Conservation (phyloP, 305 asterid species). For the Rubia peregrina region DNA sequence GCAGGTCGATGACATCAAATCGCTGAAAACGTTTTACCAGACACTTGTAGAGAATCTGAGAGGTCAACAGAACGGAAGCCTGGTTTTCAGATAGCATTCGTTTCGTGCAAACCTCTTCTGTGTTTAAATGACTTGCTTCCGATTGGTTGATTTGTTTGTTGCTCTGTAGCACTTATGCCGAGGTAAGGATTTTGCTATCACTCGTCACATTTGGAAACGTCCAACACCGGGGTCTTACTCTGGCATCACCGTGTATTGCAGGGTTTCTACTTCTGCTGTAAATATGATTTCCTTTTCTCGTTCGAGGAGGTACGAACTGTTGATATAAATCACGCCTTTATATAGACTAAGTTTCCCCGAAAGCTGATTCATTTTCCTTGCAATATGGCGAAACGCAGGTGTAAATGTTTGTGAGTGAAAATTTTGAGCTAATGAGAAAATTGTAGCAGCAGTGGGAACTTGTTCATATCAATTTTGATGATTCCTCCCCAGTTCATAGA, state of each 20-base stretch:
- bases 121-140: constrained; percentile 20
- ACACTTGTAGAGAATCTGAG: constrained; percentile 73
- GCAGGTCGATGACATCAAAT: constrained; percentile 70
- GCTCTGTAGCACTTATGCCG: constrained; percentile 19
- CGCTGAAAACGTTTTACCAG: constrained; percentile 72
- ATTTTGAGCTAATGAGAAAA: constrained; percentile 7
- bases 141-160: constrained; percentile 26
- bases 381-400: constrained; percentile 9
- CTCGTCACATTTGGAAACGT: constrained; percentile 4
- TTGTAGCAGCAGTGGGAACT: constrained; percentile 11
- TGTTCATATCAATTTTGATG: constrained; percentile 17
- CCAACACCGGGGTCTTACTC: not conserved
- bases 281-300: constrained; percentile 32
- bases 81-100: constrained; percentile 64
- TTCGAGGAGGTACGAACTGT: constrained; percentile 48
- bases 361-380: not conserved
- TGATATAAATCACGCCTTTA: not conserved
- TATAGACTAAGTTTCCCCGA: not conserved
- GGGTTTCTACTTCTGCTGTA: constrained; percentile 47
- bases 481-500: constrained; percentile 6
- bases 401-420: constrained; percentile 13
- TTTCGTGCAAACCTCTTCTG: constrained; percentile 8
- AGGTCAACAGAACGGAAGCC: constrained; percentile 76
- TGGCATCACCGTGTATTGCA: constrained; percentile 26
- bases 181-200: constrained; percentile 28